Evolutionary conservation across 345 rosid genomes (phyloP).

Genomic region (Populus euphratica): DNA sequence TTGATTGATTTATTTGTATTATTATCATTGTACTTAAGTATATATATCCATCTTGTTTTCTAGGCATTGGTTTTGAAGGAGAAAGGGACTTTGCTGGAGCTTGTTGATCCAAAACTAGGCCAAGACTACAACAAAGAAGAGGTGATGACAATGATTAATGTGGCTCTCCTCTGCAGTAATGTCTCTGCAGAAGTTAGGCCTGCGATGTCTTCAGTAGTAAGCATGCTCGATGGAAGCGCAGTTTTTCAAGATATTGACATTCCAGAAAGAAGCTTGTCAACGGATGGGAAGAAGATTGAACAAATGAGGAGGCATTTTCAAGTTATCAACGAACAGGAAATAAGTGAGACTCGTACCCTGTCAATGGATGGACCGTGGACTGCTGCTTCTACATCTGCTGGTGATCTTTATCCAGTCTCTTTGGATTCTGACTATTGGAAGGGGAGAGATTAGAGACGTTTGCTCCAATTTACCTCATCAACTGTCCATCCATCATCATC

Average conservation of each 20-base stretch:
- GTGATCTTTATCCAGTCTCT: slow-evolving; percentile 36
- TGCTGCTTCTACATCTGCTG: slow-evolving; percentile 26
- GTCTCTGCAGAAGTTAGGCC: slow-evolving; percentile 14
- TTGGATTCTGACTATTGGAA: slow-evolving; percentile 17
- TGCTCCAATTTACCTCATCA: too few relatives aligned
- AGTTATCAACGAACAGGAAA: slow-evolving; percentile 6
- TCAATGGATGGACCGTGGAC: slow-evolving; percentile 29
- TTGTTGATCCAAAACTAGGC: slow-evolving; percentile 15
- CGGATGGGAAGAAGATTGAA: slow-evolving; percentile 16
- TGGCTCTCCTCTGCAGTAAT: slow-evolving; percentile 20
- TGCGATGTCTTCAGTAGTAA: slow-evolving; percentile 21
- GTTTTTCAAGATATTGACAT: slow-evolving; percentile 15
- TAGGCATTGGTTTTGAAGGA: slow-evolving; percentile 20
- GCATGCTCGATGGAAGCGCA: slow-evolving; percentile 23
- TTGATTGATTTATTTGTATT: too few relatives aligned
- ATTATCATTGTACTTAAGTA: too few relatives aligned
- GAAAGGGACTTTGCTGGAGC: slow-evolving; percentile 5
- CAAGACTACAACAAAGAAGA: slow-evolving; percentile 9
- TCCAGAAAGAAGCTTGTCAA: not conserved
- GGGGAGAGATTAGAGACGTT: not conserved
- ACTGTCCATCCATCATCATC: too few relatives aligned
- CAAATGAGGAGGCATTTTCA: slow-evolving; percentile 35
- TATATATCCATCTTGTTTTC: not conserved
- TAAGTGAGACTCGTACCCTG: slow-evolving; percentile 5
- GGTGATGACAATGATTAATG: slow-evolving; percentile 13